Percentiles rank a stretch among this genome's conserved stretches.
These are phyloP conservation scores for Colletotrichum sp. DNA, from an alignment of 2,329 filamentous ascomycete species.

Conservation along the genomic window DNA sequence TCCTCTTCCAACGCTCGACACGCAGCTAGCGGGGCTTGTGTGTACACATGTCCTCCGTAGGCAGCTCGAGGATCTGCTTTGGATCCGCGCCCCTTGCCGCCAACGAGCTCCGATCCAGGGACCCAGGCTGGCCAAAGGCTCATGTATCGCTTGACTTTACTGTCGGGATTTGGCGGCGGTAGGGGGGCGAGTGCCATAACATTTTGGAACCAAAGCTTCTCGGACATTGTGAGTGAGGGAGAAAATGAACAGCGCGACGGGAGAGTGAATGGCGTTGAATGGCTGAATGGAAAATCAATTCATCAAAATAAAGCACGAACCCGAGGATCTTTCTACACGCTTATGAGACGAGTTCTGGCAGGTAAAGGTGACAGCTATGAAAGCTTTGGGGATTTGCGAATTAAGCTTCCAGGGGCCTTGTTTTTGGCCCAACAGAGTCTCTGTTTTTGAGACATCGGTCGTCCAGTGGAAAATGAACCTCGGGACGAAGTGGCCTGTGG, in stretches of 20 bases:
- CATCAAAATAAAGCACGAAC: background rate
- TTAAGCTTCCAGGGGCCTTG: background rate
- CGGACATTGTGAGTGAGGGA: background rate
- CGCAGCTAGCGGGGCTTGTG: slow-evolving; percentile 37
- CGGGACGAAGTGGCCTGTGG: slow-evolving; percentile 12
- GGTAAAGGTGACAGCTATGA: background rate
- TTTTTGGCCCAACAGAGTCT: background rate
- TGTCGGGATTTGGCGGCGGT: background rate
- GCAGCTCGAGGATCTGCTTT: slow-evolving; percentile 25
- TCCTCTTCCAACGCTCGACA: slow-evolving; percentile 33
- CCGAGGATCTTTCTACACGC: background rate
- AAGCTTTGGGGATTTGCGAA: background rate
- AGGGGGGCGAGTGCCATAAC: slow-evolving; percentile 15
- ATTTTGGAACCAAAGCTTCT: slow-evolving; percentile 4
- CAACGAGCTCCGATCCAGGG: slow-evolving; percentile 13
- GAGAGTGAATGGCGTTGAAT: background rate
- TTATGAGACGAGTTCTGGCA: background rate
- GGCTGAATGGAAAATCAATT: background rate
- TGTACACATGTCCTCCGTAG: slow-evolving; percentile 43
- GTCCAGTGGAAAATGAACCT: slow-evolving; percentile 2
- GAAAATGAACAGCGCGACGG: background rate
- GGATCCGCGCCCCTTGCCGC: slow-evolving; percentile 5
- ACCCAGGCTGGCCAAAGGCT: slow-evolving; percentile 21
- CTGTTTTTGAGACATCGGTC: background rate
- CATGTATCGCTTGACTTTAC: slow-evolving; percentile 9